These are phyloP conservation scores for Poa pratensis DNA, from an alignment of 176 grass and related monocot genomes.

Conservation along the genomic window DNA sequence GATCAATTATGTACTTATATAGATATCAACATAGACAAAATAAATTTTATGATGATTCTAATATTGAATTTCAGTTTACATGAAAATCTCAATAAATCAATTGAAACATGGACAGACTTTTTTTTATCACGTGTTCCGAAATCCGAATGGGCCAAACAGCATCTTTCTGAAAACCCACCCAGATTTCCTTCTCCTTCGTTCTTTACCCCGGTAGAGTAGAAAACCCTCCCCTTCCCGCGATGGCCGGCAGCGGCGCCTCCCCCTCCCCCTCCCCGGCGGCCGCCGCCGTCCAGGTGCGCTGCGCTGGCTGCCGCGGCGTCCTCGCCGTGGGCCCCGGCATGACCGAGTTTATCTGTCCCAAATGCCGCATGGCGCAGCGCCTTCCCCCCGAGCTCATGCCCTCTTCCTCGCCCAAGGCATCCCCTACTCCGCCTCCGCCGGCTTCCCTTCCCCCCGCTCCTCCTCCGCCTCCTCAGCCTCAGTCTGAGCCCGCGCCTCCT, in stretches of 20 bases:
- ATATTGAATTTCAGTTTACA: no score
- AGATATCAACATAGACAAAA: no score
- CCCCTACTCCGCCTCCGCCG: conserved; percentile 23
- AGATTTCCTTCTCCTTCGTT: neutral
- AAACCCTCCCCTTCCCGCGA: conserved; percentile 9
- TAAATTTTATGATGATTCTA: no score
- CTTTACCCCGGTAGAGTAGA: neutral
- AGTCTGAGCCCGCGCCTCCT: neutral
- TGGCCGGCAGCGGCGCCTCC: conserved; percentile 45
- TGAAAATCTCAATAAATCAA: no score
- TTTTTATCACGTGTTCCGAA: no score
- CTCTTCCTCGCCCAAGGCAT: conserved; percentile 28
- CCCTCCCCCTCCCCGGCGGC: conserved; percentile 14
- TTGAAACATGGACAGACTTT: no score
- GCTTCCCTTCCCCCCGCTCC: neutral
- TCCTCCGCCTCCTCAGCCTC: neutral
- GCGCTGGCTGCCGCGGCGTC: conserved; percentile 60
- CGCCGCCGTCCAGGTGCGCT: conserved; percentile 45
- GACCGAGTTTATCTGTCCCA: conserved; percentile 92
- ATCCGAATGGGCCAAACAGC: neutral
- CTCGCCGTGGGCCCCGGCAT: conserved; percentile 62
- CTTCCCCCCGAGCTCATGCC: conserved; percentile 78
- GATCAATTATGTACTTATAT: no score
- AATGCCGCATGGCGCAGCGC: conserved; percentile 66
- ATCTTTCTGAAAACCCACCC: neutral